phyloP scores from a whole-genome alignment of 2,329 filamentous ascomycete species.

The Aspergillus persii region DNA sequence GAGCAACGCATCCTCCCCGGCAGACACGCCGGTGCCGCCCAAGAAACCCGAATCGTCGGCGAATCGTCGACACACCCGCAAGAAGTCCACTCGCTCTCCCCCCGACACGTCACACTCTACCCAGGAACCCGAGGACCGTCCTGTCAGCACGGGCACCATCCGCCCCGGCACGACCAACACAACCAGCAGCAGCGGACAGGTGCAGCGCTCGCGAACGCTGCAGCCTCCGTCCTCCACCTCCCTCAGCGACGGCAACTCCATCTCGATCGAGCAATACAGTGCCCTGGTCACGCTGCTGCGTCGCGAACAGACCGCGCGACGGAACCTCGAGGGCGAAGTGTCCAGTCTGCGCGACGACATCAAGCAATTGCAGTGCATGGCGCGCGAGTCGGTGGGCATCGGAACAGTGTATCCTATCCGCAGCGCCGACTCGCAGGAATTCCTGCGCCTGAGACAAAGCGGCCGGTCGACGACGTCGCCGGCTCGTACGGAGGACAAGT shows the following conservation, averaged over 20 bases:
- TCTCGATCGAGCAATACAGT: constrained; percentile 49
- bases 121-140: constrained; percentile 17
- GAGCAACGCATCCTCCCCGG: constrained; percentile 13
- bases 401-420: constrained; percentile 35
- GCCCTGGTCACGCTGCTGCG: constrained; percentile 46
- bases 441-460: constrained; percentile 27
- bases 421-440: constrained; percentile 31
- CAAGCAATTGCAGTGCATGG: constrained; percentile 33
- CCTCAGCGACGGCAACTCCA: constrained; percentile 31
- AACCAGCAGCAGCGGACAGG: constrained; percentile 10
- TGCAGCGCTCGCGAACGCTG: constrained; percentile 25
- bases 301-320: constrained; percentile 47
- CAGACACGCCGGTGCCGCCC: background rate
- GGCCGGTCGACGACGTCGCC: constrained; percentile 19
- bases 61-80: constrained; percentile 15
- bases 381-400: constrained; percentile 29
- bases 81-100: constrained; percentile 3
- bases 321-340: constrained; percentile 45
- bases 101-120: constrained; percentile 13
- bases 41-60: constrained; percentile 7
- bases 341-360: constrained; percentile 42
- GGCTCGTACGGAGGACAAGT: constrained; percentile 14
- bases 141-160: constrained; percentile 31
- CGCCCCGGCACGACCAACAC: constrained; percentile 30
- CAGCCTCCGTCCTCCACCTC: constrained; percentile 32